Conservation (phyloP, 257 asterid genomes). For the Plantago elongata region DNA sequence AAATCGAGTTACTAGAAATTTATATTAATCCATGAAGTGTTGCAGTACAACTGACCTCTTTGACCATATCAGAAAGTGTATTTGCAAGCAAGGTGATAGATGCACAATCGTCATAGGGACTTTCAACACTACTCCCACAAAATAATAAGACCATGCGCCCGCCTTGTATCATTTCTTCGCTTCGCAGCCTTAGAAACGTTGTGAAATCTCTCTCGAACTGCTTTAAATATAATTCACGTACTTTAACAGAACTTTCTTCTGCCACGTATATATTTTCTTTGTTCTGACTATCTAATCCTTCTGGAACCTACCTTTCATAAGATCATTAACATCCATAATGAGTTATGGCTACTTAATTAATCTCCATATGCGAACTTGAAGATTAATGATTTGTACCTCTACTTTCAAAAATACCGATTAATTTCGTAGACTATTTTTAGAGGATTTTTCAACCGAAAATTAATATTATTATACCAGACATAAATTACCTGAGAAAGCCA, state of each 20-base stretch:
- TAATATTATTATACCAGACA: no score
- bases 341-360: no score
- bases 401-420: no score
- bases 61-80: conserved; percentile 18
- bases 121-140: conserved; percentile 22
- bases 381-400: no score
- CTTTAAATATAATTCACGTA: conserved; percentile 25
- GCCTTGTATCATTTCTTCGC: conserved; percentile 23
- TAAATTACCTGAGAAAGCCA: conserved; percentile 50
- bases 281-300: conserved; percentile 21
- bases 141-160: conserved; percentile 27
- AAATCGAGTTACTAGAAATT: no score
- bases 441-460: no score
- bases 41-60: conserved; percentile 9
- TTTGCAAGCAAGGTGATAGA: conserved; percentile 12
- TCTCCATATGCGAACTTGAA: no score
- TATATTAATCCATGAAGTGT: no score
- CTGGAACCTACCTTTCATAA: conserved; percentile 21
- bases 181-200: conserved; percentile 19
- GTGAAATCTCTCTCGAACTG: conserved; percentile 32
- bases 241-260: conserved; percentile 17
- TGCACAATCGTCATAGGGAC: conserved; percentile 15
- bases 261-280: conserved; percentile 18
- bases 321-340: no score
- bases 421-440: no score